Evolutionary conservation across 2,329 filamentous ascomycete species (phyloP).

Genomic region (Mariannaea elegans): DNA sequence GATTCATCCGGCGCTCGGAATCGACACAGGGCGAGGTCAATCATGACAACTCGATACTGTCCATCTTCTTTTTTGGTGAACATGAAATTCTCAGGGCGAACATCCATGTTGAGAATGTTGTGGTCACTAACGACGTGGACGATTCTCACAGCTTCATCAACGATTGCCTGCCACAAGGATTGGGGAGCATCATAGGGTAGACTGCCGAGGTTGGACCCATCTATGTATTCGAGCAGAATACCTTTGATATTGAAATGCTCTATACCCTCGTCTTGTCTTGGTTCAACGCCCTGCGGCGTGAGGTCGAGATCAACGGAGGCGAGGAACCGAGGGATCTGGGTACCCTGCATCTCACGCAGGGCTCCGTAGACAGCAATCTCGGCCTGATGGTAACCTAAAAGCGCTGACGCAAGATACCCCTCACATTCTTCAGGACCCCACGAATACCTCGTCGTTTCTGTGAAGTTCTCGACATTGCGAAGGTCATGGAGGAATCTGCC

Average conservation of each 20-base stretch:
- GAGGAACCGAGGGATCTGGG: background rate
- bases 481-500: too few species aligned
- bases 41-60: too few species aligned
- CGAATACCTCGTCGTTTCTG: too few species aligned
- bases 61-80: too few species aligned
- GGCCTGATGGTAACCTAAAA: background rate
- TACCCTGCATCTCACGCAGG: background rate
- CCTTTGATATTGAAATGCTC: background rate
- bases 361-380: background rate
- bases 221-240: background rate
- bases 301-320: background rate
- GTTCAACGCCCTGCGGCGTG: background rate
- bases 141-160: background rate
- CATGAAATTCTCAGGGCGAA: background rate
- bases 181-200: background rate
- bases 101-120: background rate
- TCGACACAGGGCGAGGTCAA: too few species aligned
- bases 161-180: background rate
- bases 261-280: background rate
- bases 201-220: background rate
- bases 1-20: too few species aligned
- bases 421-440: too few species aligned
- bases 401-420: too few species aligned
- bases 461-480: too few species aligned
- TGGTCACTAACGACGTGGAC: background rate